phyloP scores from a whole-genome alignment of 2,329 filamentous ascomycete species.

The Colletotrichum tamarilloi region DNA sequence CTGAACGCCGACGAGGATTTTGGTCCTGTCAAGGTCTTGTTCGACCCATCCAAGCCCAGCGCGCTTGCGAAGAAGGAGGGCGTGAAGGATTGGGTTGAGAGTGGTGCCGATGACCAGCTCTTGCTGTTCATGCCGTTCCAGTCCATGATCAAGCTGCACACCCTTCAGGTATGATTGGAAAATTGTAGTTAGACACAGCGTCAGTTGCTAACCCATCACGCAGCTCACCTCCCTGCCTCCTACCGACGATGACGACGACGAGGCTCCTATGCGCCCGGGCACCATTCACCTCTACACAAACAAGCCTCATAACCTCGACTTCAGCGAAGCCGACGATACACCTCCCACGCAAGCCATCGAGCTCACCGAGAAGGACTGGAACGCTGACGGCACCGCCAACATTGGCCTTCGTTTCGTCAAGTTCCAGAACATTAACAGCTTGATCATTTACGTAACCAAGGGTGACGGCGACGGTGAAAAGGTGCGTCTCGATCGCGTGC shows the following conservation, averaged over 20 bases:
- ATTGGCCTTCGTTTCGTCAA: constrained; percentile 89
- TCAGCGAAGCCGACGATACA: constrained; percentile 92
- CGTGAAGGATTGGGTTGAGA: constrained; percentile 88
- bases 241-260: constrained; percentile 72
- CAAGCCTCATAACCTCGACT: constrained; percentile 88
- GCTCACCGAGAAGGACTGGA: constrained; percentile 83
- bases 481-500: constrained; percentile 82
- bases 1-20: constrained; percentile 86
- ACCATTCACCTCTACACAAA: constrained; percentile 90
- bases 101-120: constrained; percentile 95
- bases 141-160: constrained; percentile 88
- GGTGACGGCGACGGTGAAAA: constrained; percentile 87
- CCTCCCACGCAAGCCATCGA: constrained; percentile 83
- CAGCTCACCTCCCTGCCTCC: constrained; percentile 86
- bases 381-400: constrained; percentile 78
- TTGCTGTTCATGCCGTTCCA: constrained; percentile 94
- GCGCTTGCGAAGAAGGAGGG: constrained; percentile 67
- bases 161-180: constrained; percentile 66
- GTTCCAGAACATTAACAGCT: constrained; percentile 91
- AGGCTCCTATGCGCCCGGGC: constrained; percentile 82
- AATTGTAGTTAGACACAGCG: too few relatives aligned
- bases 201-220: constrained; percentile 40
- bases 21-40: constrained; percentile 78
- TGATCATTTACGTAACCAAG: constrained; percentile 90
- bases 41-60: constrained; percentile 76